A percentile compares a stretch with the other conserved stretches of the same genome.
Conservation (phyloP, 805 yeast genomes). For the Pichia manshurica region DNA sequence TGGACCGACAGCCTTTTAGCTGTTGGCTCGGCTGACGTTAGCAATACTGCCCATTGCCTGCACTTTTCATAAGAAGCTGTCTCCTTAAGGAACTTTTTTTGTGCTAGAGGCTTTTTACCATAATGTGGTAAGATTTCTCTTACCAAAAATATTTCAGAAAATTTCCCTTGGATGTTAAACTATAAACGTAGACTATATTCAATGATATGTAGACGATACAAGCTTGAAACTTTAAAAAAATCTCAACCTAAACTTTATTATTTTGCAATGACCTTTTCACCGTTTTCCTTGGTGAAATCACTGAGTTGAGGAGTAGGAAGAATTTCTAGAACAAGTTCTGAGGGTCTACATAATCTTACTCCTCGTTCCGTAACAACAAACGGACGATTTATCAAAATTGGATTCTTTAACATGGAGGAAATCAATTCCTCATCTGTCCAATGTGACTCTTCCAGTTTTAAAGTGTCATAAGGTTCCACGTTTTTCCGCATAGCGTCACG, state of each 20-base stretch:
- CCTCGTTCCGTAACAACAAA: slow-evolving; percentile 3
- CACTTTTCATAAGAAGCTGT: no score
- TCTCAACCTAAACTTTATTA: neutral
- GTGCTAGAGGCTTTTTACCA: no score
- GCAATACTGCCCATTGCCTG: no score
- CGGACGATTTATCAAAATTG: slow-evolving; percentile 6
- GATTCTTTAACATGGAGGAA: slow-evolving; percentile 3
- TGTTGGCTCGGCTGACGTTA: no score
- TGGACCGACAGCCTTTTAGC: no score
- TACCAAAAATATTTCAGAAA: no score
- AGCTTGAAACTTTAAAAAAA: no score
- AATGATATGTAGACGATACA: no score
- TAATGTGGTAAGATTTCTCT: no score
- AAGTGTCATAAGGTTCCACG: slow-evolving; percentile 2
- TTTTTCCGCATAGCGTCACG: slow-evolving; percentile 7
- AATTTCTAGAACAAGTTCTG: neutral
- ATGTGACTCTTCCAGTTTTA: slow-evolving; percentile 1
- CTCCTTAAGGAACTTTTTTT: no score
- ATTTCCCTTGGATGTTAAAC: no score
- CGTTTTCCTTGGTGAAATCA: neutral
- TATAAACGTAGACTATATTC: no score
- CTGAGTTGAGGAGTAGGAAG: neutral
- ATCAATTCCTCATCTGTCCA: slow-evolving; percentile 6
- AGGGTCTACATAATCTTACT: slow-evolving; percentile 1
- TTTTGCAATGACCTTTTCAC: neutral